Base-by-base conservation (phyloP, 2,329 filamentous ascomycete species). In the Hyphodiscus sp. region DNA sequence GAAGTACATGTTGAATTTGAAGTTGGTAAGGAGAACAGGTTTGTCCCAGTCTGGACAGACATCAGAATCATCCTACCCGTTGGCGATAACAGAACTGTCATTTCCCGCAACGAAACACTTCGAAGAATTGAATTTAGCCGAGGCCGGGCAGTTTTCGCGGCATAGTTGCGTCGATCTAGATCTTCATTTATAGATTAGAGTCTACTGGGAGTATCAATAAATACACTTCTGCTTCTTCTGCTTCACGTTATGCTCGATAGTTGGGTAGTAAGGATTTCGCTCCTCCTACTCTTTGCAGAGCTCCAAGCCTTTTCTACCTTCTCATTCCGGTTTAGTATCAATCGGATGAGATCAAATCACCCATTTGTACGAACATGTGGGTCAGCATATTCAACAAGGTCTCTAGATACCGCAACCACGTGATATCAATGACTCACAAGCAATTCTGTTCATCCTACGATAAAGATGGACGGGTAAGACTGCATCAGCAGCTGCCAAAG, bases 61-160 rank as follows among this genome's bases (percentile, higher is more conserved):
- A 45, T 82, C 15, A 70, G 71, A 48, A 64, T 82, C 41, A 71
- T 82, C 48, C 58, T 82, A 54, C 79, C 78, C 2, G 62, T 72
- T 20, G 76, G 76, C 0, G 79, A 82, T 46, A 50, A 52, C 15
- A 55, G 60, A 23, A 20, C 41, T 20, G 58, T 63, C 19, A 23
- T 54, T 29, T 13, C 41, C 41, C 41, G 20, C 20, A 19, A 20
- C 1, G 20, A 38, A 13, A 10, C 33, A 2, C 11, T 38, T 38
- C 33, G 33, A 13, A 38, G 33, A n/a, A 10, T 13, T 33, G 29
- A 33, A 33, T 7, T 8, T 38, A 38, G 5, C 13, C 16, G 33
- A 4, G 33, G 33, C 33, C 11, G 33, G 16, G 33, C 33, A 8
- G 33, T 38, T 4, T 38, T 38, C 16, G 4, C 16, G 16, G 16